These are phyloP conservation scores for Avena insularis DNA, from an alignment of 176 grass and related monocot genomes.

Conservation along the genomic window DNA sequence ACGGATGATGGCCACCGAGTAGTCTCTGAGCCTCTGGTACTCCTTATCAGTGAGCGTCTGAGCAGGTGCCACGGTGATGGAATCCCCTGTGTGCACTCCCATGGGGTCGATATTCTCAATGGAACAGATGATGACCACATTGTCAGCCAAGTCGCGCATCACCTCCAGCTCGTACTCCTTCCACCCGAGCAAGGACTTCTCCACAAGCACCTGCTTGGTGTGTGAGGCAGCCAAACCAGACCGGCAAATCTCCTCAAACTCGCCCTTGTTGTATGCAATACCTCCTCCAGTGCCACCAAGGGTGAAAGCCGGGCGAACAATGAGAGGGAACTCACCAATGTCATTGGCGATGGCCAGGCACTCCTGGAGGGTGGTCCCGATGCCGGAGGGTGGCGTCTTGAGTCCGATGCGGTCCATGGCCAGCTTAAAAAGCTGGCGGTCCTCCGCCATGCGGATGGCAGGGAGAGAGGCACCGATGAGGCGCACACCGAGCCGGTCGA, in stretches of 20 bases:
- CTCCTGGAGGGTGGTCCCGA: constrained; percentile 84
- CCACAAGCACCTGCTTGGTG: constrained; percentile 84
- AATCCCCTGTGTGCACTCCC: constrained; percentile 98
- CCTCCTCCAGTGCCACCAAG: constrained; percentile 93
- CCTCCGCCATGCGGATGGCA: constrained; percentile 88
- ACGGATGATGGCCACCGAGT: constrained; percentile 83
- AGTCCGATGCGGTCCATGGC: constrained; percentile 96
- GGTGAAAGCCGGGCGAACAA: constrained; percentile 89
- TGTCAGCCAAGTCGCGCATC: constrained; percentile 95
- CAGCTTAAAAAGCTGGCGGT: constrained; percentile 88
- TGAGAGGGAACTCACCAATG: constrained; percentile 87
- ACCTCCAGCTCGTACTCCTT: constrained; percentile 99
- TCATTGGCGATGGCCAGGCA: constrained; percentile 72
- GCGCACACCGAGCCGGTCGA: constrained; percentile 62
- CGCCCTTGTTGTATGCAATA: constrained; percentile 86
- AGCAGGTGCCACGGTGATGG: constrained; percentile 92
- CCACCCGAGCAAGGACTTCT: constrained; percentile 97
- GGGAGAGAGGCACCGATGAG: constrained; percentile 92
- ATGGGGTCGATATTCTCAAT: constrained; percentile 99
- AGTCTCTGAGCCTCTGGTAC: constrained; percentile 91
- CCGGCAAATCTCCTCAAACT: constrained; percentile 92
- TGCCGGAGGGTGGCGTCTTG: constrained; percentile 89
- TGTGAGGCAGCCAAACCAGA: constrained; percentile 73
- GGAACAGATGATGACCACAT: constrained; percentile 98
- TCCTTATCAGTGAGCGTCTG: constrained; percentile 96